Evolutionary conservation across 768 basidiomycete genomes (phyloP).

Genomic region (Trametes meyenii): DNA sequence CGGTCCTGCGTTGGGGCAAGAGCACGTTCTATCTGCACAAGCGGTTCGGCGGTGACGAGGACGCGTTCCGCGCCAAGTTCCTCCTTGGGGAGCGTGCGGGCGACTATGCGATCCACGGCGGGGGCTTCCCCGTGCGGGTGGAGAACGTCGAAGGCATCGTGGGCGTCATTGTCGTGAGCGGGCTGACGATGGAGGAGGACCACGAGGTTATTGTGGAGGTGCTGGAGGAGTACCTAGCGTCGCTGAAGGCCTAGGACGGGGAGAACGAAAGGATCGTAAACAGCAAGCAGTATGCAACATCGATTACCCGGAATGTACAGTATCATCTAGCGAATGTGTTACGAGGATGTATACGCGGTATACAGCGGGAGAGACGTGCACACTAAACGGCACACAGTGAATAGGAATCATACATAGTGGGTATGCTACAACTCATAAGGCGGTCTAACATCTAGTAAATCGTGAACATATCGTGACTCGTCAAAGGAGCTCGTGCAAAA

Average conservation of each 20-base stretch:
- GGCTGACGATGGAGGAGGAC: constrained; percentile 29
- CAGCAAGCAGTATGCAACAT: neutral
- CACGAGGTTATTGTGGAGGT: constrained; percentile 28
- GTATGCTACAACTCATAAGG: constrained; percentile 18
- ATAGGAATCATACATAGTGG: constrained; percentile 11
- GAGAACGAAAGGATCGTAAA: neutral
- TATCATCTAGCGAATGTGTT: neutral
- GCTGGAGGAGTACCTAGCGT: constrained; percentile 24
- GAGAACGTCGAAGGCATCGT: constrained; percentile 26
- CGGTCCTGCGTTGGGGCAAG: constrained; percentile 27
- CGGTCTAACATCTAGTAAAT: too few species aligned
- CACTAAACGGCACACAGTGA: neutral
- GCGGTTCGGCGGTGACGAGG: constrained; percentile 25
- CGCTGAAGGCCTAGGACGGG: constrained; percentile 5
- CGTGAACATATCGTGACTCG: neutral
- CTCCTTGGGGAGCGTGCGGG: constrained; percentile 25
- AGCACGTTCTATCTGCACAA: constrained; percentile 27
- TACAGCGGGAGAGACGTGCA: neutral
- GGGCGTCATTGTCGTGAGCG: constrained; percentile 28
- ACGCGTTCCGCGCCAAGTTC: constrained; percentile 25
- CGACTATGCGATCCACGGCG: constrained; percentile 29
- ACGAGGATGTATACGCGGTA: neutral
- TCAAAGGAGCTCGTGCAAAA: constrained; percentile 61
- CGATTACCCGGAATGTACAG: neutral
- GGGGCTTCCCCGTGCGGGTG: constrained; percentile 27